Conservation (phyloP, 2,329 filamentous ascomycete species). For the Aureobasidium zeae region DNA sequence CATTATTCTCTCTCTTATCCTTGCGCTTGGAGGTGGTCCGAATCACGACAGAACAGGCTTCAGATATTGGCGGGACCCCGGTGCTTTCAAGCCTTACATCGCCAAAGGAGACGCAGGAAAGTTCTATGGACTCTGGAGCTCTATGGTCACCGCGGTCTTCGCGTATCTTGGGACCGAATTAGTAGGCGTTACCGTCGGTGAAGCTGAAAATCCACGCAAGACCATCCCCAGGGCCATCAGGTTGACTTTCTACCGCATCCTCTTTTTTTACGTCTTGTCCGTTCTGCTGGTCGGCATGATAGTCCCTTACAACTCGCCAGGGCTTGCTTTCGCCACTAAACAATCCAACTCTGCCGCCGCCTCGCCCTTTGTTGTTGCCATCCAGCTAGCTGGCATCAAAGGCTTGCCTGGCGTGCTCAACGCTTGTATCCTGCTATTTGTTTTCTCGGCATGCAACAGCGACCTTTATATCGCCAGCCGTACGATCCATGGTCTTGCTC, state of each 20-base stretch:
- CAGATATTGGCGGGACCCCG: conserved; percentile 38
- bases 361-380: conserved; percentile 68
- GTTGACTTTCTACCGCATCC: conserved; percentile 71
- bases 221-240: conserved; percentile 66
- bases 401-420: conserved; percentile 60
- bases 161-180: conserved; percentile 70
- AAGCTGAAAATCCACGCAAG: conserved; percentile 69
- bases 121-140: conserved; percentile 36
- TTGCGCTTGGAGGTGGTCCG: conserved; percentile 38
- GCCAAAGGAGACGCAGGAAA: conserved; percentile 28
- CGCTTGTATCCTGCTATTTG: conserved; percentile 64
- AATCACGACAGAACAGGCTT: conserved; percentile 34
- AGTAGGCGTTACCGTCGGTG: conserved; percentile 68
- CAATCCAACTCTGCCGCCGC: conserved; percentile 41
- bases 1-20: conserved; percentile 37
- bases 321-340: conserved; percentile 51
- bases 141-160: conserved; percentile 65
- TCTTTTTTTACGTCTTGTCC: conserved; percentile 68
- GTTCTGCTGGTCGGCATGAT: conserved; percentile 69
- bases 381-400: conserved; percentile 53
- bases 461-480: conserved; percentile 67
- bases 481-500: conserved; percentile 63
- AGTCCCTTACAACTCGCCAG: conserved; percentile 45
- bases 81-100: conserved; percentile 36
- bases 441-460: conserved; percentile 68